Conservation (phyloP, 345 rosid genomes). For the Populus alba region DNA sequence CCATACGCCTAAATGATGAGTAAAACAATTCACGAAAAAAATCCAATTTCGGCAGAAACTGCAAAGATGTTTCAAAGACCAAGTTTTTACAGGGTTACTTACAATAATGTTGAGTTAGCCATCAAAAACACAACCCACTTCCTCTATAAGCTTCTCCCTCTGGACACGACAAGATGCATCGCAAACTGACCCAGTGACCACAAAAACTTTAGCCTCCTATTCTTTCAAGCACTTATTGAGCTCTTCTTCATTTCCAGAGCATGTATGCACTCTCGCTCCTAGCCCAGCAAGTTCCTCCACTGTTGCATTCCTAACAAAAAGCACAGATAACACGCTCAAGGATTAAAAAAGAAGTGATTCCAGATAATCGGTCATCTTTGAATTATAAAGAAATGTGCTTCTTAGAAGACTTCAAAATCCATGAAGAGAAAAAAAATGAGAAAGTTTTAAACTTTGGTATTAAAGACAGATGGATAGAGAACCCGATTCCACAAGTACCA, state of each 20-base stretch:
- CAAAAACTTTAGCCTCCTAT: constrained; percentile 54
- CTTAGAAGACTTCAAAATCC: background rate
- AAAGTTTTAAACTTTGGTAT: background rate
- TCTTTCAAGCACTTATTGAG: constrained; percentile 50
- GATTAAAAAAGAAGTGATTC: background rate
- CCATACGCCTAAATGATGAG: background rate
- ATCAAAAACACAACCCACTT: constrained; percentile 44
- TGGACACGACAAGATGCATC: constrained; percentile 53
- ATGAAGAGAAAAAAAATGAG: background rate
- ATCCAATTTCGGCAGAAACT: background rate
- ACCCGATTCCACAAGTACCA: constrained; percentile 94
- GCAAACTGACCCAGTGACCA: constrained; percentile 72
- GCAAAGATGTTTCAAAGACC: background rate
- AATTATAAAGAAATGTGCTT: background rate
- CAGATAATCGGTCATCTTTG: background rate
- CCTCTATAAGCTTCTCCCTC: constrained; percentile 50
- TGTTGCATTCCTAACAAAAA: constrained; percentile 43
- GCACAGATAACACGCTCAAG: background rate
- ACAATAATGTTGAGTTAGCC: constrained; percentile 75
- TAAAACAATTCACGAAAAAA: background rate
- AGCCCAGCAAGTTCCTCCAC: constrained; percentile 75
- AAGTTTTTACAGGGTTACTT: constrained; percentile 12
- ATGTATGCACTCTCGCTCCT: constrained; percentile 70
- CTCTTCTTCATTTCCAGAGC: constrained; percentile 73
- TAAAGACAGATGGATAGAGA: background rate